Evolutionary conservation across 2,329 filamentous ascomycete genomes (phyloP).

Genomic region (Ophidiomyces ophidiicola): DNA sequence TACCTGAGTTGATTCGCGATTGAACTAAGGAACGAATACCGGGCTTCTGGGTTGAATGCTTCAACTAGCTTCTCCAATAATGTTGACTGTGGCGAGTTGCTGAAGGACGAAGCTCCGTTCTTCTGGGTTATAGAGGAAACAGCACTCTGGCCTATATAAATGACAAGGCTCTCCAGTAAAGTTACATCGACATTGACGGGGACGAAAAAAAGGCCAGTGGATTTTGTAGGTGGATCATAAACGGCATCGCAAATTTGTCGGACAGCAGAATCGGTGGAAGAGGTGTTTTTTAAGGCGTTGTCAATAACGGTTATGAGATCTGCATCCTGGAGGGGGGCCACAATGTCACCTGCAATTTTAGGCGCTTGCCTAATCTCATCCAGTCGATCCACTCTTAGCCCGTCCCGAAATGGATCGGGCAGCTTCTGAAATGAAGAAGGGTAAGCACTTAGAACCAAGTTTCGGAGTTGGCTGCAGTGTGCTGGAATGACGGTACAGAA

Average conservation of each 20-base stretch:
- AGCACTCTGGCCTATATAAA: conserved; percentile 66
- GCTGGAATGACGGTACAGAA: conserved; percentile 71
- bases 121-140: conserved; percentile 48
- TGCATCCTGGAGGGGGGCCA: conserved; percentile 35
- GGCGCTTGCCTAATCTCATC: conserved; percentile 62
- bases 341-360: conserved; percentile 51
- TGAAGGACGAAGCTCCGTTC: conserved; percentile 50
- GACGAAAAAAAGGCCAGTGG: conserved; percentile 54
- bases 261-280: conserved; percentile 55
- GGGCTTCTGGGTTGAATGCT: conserved; percentile 60
- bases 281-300: conserved; percentile 42
- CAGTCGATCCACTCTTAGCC: conserved; percentile 62
- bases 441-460: conserved; percentile 72
- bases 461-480: conserved; percentile 76
- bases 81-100: conserved; percentile 55
- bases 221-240: conserved; percentile 45
- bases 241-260: conserved; percentile 66
- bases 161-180: conserved; percentile 69
- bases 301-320: conserved; percentile 46
- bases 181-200: conserved; percentile 56
- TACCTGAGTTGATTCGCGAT: conserved; percentile 88
- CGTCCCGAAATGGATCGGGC: conserved; percentile 59
- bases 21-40: conserved; percentile 72
- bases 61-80: conserved; percentile 65
- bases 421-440: conserved; percentile 59